Conservation (phyloP, 176 grass and related monocot species). For the Pharus latifolius region DNA sequence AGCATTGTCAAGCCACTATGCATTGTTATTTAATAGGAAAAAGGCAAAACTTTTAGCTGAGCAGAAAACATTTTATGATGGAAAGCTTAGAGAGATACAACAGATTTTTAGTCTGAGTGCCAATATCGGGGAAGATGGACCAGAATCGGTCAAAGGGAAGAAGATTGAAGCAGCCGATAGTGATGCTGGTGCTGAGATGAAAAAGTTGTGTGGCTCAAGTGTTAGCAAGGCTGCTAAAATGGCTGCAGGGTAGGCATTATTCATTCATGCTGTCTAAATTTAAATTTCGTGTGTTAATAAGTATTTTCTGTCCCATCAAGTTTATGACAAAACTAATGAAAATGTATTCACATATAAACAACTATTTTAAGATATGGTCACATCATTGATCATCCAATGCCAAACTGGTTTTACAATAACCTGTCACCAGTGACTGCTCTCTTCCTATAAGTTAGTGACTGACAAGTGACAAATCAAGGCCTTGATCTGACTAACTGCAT, state of each 20-base stretch:
- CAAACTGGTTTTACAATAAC: not conserved
- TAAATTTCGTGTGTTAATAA: not conserved
- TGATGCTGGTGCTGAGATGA: constrained; percentile 77
- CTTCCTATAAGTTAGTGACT: not conserved
- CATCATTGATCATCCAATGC: not conserved
- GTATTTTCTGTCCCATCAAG: constrained; percentile 13
- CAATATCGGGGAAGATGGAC: constrained; percentile 60
- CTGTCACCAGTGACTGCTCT: not conserved
- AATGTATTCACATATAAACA: not conserved
- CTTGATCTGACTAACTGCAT: too few species aligned
- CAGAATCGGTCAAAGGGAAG: constrained; percentile 79
- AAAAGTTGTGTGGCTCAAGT: constrained; percentile 71
- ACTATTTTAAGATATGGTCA: not conserved
- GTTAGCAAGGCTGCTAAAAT: constrained; percentile 95
- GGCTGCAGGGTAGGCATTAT: constrained; percentile 65
- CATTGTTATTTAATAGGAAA: constrained; percentile 82
- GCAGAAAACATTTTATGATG: constrained; percentile 70
- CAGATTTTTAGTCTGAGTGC: constrained; percentile 65
- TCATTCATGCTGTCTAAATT: not conserved
- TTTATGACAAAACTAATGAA: not conserved
- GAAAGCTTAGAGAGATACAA: constrained; percentile 77
- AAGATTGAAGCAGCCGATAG: constrained; percentile 52
- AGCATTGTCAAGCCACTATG: constrained; percentile 88
- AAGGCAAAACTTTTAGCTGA: constrained; percentile 74
- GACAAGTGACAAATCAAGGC: not conserved